These are phyloP conservation scores for Tylopilus cervinicoccineus DNA, from an alignment of 768 basidiomycete species.

Conservation along the genomic window DNA sequence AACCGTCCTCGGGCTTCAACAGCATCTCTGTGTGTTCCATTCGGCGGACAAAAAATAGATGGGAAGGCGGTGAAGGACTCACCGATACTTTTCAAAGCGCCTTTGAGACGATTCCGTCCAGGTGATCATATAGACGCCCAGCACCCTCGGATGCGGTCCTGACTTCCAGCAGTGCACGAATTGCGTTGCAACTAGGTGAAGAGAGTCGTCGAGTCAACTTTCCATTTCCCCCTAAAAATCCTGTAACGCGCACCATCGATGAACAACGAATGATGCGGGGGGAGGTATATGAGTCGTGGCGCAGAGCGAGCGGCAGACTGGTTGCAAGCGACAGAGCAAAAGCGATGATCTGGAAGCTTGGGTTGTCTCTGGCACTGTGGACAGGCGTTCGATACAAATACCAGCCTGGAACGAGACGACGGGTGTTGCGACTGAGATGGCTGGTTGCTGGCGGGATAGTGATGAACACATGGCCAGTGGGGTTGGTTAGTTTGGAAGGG, in stretches of 20 bases:
- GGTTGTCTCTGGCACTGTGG: constrained; percentile 14
- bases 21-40: constrained; percentile 3
- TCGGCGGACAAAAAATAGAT: not conserved
- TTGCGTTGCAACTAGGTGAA: constrained; percentile 10
- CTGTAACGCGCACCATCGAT: not conserved
- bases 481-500: not conserved
- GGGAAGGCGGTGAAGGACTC: not conserved
- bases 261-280: constrained; percentile 4
- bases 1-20: constrained; percentile 16
- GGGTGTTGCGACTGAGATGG: not conserved
- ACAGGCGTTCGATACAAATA: constrained; percentile 4
- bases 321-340: constrained; percentile 18
- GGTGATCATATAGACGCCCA: constrained; percentile 19
- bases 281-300: constrained; percentile 15
- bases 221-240: not conserved
- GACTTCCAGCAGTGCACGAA: constrained; percentile 11
- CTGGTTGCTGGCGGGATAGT: too few species aligned
- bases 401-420: not conserved
- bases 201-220: not conserved
- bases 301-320: constrained; percentile 11
- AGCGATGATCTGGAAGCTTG: constrained; percentile 15
- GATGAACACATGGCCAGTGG: not conserved
- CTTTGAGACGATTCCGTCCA: constrained; percentile 12
- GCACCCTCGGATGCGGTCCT: constrained; percentile 8
- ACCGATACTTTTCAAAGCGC: constrained; percentile 20